Base-by-base conservation (phyloP, 2,329 filamentous ascomycete genomes). In the Ceratocystis destructans region DNA sequence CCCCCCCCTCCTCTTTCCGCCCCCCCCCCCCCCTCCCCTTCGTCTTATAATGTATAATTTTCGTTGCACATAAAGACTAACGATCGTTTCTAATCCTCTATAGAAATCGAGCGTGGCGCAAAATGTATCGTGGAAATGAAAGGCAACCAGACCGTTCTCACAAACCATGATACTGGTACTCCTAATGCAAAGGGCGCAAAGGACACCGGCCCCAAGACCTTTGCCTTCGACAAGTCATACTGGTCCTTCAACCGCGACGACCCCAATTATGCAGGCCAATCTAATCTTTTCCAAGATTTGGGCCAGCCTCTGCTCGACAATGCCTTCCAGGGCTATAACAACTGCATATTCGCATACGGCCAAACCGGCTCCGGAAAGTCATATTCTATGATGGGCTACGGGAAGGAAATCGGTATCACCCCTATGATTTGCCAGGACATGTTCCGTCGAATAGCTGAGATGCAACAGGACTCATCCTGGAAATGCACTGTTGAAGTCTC, bases 331-430 rank as follows among this genome's bases (percentile, higher is more conserved):
- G 94, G 94, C 57, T 99, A 97, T 79, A 97, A 99, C 80, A 99
- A 97, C 76, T 99, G 94, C 81, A 99, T 99, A 73, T 99, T 99
- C 75, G 94, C 94, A 15, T 99, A 99, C 74, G 94, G 94, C 20
- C 94, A 99, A 79, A 99, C 94, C 1, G 94, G 94, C 71, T 97
- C 94, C 0, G 94, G 94, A 77, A 99, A 99, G 78, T 96, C 91
- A 17, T 99, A 99, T 76, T 96, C 92, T 41, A 99, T 99, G 93
- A 99, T 99, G 94, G 94, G 94, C 62, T 99, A 97, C 77, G 94
- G 94, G 65, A 88, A 93, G 72, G 93, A 99, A 73, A 84, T 91
- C 67, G 94, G 94, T 75, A 94, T 99, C 70, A 97, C 97, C 69
- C 94, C 95, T 59, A 89, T 86, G 72, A 99, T 99, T 78, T 99